Conservation (phyloP, 1,284 basidiomycete genomes). For the Kwoniella shivajii region DNA sequence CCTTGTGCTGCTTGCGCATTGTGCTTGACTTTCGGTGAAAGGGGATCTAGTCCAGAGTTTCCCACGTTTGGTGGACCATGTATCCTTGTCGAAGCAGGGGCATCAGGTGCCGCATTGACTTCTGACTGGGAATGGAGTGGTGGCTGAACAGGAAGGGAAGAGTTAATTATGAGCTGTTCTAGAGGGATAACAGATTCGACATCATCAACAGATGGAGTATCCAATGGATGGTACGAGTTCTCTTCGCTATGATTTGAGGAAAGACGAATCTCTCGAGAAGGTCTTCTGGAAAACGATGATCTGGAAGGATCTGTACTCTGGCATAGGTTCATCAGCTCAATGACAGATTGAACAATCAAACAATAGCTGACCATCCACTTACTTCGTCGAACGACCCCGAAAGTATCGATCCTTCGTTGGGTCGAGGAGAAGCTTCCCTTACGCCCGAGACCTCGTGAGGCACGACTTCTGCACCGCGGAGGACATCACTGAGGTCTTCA, state of each 20-base stretch:
- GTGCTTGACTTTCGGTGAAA: not conserved
- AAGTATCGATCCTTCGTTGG: not conserved
- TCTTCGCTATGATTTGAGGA: not conserved
- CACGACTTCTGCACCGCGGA: too few species aligned
- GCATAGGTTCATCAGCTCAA: too few species aligned
- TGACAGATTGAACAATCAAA: too few species aligned
- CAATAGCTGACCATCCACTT: not conserved
- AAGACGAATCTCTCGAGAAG: not conserved
- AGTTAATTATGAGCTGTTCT: slow-evolving; percentile 8
- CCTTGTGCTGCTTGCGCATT: not conserved
- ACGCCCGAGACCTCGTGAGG: not conserved
- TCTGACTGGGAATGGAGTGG: not conserved
- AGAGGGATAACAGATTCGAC: slow-evolving; percentile 4
- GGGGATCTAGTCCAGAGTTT: not conserved
- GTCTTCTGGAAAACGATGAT: not conserved
- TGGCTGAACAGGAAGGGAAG: slow-evolving; percentile 9
- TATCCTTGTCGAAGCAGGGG: not conserved
- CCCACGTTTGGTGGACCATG: not conserved
- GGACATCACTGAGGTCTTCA: too few species aligned
- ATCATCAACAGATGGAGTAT: not conserved
- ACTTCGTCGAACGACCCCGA: not conserved
- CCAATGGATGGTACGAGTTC: slow-evolving; percentile 10
- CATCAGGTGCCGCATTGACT: not conserved
- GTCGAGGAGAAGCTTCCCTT: not conserved
- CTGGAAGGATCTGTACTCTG: not conserved